Percentiles rank a stretch among this genome's conserved stretches.
These are phyloP conservation scores for Coemansia asiatica DNA, from an alignment of 192 early-diverging fungal species.

Conservation along the genomic window DNA sequence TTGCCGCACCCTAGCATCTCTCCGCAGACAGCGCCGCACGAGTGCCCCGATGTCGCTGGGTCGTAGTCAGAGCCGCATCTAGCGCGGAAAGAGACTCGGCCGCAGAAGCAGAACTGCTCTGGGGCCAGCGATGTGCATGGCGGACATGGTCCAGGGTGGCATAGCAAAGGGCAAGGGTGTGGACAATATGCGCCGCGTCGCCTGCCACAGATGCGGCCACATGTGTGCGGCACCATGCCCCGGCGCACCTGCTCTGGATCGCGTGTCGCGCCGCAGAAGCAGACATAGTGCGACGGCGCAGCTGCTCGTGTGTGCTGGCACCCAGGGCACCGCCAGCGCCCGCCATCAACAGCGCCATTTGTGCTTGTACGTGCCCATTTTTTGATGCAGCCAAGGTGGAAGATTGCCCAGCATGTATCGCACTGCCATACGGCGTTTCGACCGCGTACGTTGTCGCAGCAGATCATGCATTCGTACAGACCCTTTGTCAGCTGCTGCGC, in stretches of 20 bases:
- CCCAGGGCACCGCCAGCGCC: constrained; percentile 86
- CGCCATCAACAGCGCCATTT: constrained; percentile 11
- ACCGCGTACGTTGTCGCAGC: constrained; percentile 79
- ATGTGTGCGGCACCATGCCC: constrained; percentile 78
- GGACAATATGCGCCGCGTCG: constrained; percentile 61
- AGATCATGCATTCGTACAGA: constrained; percentile 95
- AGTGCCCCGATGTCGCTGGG: constrained; percentile 58
- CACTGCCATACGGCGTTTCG: constrained; percentile 83
- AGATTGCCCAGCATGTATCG: constrained; percentile 82
- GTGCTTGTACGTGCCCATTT: constrained; percentile 75
- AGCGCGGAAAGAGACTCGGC: constrained; percentile 62
- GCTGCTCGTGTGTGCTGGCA: constrained; percentile 73
- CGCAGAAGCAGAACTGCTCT: constrained; percentile 80
- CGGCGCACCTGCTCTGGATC: constrained; percentile 64
- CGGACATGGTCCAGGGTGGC: constrained; percentile 94
- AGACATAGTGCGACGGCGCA: constrained; percentile 73
- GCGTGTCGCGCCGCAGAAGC: constrained; percentile 83
- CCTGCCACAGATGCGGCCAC: constrained; percentile 75
- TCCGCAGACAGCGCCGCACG: constrained; percentile 72
- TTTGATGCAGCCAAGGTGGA: constrained; percentile 83
- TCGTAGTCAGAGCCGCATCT: constrained; percentile 75
- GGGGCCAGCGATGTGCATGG: constrained; percentile 83
- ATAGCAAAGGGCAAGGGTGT: constrained; percentile 77
- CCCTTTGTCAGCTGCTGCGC: constrained; percentile 64
- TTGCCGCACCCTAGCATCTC: constrained; percentile 70